Evolutionary conservation across 805 yeast genomes (phyloP).

Genomic region (Kazachstania africana): DNA sequence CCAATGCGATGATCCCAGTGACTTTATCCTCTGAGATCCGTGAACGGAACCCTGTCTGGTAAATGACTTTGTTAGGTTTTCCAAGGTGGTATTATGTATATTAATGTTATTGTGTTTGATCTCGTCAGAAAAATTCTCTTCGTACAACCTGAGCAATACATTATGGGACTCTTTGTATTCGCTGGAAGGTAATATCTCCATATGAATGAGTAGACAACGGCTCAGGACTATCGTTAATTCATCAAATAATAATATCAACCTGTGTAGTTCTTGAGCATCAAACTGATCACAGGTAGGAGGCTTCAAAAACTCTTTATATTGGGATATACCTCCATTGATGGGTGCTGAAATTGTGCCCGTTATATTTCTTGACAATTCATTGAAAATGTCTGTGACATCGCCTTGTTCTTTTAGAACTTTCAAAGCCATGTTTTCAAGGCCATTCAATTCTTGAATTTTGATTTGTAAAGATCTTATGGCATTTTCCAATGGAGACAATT

Average conservation of each 20-base stretch:
- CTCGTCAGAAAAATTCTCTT: constrained; percentile 57
- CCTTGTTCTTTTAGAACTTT: constrained; percentile 41
- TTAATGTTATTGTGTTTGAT: constrained; percentile 33
- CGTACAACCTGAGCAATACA: constrained; percentile 51
- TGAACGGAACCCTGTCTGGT: no score
- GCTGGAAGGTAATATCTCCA: constrained; percentile 41
- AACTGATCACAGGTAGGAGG: constrained; percentile 21
- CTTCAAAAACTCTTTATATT: constrained; percentile 57
- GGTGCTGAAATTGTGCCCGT: constrained; percentile 88
- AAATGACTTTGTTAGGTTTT: no score
- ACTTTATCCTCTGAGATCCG: no score
- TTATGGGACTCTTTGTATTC: constrained; percentile 52
- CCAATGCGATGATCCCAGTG: no score
- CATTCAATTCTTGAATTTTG: constrained; percentile 63
- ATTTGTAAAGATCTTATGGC: constrained; percentile 56
- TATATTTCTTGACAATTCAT: constrained; percentile 56
- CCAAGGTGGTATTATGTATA: no score
- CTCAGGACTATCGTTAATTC: constrained; percentile 56
- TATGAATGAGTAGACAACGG: constrained; percentile 60
- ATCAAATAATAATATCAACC: constrained; percentile 38
- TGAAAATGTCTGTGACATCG: constrained; percentile 37
- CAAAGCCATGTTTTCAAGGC: constrained; percentile 49
- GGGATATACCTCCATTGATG: constrained; percentile 85
- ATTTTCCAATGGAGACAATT: constrained; percentile 73
- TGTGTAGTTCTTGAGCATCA: constrained; percentile 19